These are phyloP conservation scores for Withania somnifera DNA, from an alignment of 305 asterid genomes.

Conservation along the genomic window DNA sequence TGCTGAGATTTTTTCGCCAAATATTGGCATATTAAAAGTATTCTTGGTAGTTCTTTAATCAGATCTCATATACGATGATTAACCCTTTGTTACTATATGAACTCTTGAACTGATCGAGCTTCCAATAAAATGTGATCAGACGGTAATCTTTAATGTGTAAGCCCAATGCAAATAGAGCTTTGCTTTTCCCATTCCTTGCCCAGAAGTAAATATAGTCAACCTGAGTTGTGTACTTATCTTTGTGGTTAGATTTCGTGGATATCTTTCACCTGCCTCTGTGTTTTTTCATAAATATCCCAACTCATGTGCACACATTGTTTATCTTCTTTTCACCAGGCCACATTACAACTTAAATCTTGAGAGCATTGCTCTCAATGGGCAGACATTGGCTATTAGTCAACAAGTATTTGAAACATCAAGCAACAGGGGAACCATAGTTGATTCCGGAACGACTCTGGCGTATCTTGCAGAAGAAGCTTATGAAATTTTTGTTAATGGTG, in stretches of 20 bases:
- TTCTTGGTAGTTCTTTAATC: not conserved
- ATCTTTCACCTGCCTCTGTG: not conserved
- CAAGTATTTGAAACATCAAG: conserved; percentile 32
- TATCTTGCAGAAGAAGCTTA: conserved; percentile 47
- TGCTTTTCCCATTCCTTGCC: not conserved
- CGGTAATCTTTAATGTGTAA: not conserved
- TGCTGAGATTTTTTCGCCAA: not conserved
- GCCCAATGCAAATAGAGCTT: not conserved
- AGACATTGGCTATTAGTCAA: conserved; percentile 28
- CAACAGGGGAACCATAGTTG: conserved; percentile 42
- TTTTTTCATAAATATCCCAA: not conserved
- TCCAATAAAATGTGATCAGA: not conserved
- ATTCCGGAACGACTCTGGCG: conserved; percentile 55
- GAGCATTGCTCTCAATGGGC: conserved; percentile 45
- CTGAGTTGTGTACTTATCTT: not conserved
- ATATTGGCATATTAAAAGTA: not conserved
- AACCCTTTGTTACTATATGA: not conserved
- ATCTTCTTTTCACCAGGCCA: conserved; percentile 30
- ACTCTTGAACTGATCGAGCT: not conserved
- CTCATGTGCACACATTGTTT: not conserved
- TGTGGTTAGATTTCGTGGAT: not conserved
- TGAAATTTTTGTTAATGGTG: conserved; percentile 47
- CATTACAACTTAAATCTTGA: conserved; percentile 41
- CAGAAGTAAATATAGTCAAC: not conserved
- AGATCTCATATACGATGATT: not conserved